Base-by-base conservation (phyloP, 2,329 filamentous ascomycete genomes). In the Aspergillus puulaauensis region DNA sequence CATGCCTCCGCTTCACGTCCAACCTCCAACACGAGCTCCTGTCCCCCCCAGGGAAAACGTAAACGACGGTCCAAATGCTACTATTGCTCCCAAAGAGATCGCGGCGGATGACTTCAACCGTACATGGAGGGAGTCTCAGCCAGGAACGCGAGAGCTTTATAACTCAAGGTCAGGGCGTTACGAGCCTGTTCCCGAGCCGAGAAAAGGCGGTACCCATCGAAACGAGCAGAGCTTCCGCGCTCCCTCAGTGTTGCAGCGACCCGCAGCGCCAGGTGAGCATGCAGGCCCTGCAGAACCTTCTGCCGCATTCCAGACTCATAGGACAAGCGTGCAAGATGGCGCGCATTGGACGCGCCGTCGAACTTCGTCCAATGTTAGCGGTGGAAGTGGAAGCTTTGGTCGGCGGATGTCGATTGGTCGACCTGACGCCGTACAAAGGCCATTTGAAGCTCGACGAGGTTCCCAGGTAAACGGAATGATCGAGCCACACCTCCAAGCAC, bases 141-240 rank as follows among this genome's bases (percentile, higher is more conserved):
- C 79, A 0, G 80, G 83, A 56, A 87, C 85, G 61, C 83, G 90
- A 56, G 93, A 98, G 73, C 80, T 98, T 0, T 98, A 87, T 77
- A 97, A 98, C 72, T 96, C 93, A n/a, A 90, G 96, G 55, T 96
- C 91, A 54, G 93, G 93, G 17, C 88, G 91, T 51, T 96, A 96
- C 66, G 93, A 98, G 71, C 92, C 93, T 15, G 93, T 93, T 3
- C 80, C 84, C 52, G 91, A 96, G 55, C 80, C 77, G 61, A 87
- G 92, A 39, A 86, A 91, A 63, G 86, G 85, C 17, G 86, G 27
- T 12, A 21, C 89, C 31, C 78, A 84, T 62, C 85, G 89, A 52
- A 84, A 86, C 55, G 90, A 95, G 53, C 76, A 80, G 54, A 82
- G 84, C 60, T 82, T 85, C 56, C 86, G 90, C 49, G 88, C 93